Evolutionary conservation across 1,284 basidiomycete genomes (phyloP).

Genomic region (Somion occarium): DNA sequence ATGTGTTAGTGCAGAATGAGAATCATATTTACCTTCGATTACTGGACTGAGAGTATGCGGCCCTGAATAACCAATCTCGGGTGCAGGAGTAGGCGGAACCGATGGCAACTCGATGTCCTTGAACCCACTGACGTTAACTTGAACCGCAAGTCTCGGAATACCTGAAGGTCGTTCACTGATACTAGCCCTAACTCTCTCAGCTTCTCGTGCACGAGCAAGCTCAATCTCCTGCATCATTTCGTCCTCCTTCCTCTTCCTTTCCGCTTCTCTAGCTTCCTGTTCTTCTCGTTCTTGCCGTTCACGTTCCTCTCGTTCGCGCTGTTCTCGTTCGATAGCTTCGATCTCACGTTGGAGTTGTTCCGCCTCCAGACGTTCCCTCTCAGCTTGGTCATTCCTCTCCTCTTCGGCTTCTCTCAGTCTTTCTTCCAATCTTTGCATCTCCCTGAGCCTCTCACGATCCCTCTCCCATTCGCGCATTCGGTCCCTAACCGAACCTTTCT

Average conservation of each 20-base stretch:
- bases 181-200: conserved; percentile 3
- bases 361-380: conserved; percentile 4
- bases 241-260: conserved; percentile 6
- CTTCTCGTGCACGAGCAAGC: conserved; percentile 4
- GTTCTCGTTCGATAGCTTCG: conserved; percentile 4
- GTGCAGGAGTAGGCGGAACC: neutral
- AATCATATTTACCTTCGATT: conserved; percentile 21
- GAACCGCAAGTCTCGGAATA: neutral
- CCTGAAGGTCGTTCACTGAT: neutral
- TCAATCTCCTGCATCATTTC: conserved; percentile 5
- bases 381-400: conserved; percentile 9
- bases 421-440: conserved; percentile 42
- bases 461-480: conserved; percentile 55
- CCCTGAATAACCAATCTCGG: conserved; percentile 2
- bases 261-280: conserved; percentile 4
- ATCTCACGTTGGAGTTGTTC: conserved; percentile 3
- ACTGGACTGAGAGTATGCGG: conserved; percentile 25
- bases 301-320: conserved; percentile 4
- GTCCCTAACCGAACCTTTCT: conserved; percentile 37
- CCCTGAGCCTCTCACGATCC: conserved; percentile 48
- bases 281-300: conserved; percentile 1
- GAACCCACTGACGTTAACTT: neutral
- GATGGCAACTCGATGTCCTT: neutral
- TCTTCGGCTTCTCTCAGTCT: conserved; percentile 12
- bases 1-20: neutral